A percentile compares a stretch with the other conserved stretches of the same genome.
phyloP scores from a whole-genome alignment of 108 stramenopile species.

The Stephanodiscus minutulus region DNA sequence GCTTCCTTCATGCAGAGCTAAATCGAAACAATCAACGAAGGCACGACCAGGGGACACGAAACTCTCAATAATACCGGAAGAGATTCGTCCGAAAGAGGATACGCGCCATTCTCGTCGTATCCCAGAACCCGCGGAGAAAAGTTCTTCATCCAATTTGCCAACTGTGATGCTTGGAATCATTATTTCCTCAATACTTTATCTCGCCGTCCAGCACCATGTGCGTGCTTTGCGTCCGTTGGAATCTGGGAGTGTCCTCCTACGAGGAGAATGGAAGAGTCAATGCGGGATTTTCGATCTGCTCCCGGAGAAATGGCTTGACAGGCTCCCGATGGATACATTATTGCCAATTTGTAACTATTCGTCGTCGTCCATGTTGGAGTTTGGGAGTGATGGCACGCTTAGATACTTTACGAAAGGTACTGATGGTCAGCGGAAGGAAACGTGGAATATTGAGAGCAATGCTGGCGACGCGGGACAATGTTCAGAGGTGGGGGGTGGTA shows the following conservation, averaged over 20 bases:
- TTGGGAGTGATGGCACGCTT: conserved; percentile 34
- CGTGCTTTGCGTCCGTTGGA: conserved; percentile 21
- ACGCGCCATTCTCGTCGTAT: not conserved
- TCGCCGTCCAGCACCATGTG: conserved; percentile 19
- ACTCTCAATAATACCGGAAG: conserved; percentile 17
- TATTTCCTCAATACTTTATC: conserved; percentile 14
- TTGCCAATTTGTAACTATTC: conserved; percentile 8
- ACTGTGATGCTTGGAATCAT: conserved; percentile 7
- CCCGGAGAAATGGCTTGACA: conserved; percentile 15
- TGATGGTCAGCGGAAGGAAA: conserved; percentile 11
- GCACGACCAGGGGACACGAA: conserved; percentile 4
- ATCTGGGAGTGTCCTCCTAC: conserved; percentile 21
- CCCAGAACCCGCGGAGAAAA: conserved; percentile 11
- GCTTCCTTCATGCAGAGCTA: conserved; percentile 24
- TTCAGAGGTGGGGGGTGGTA: conserved; percentile 2
- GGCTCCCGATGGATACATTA: conserved; percentile 6
- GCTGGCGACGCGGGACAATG: conserved; percentile 5
- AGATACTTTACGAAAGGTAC: conserved; percentile 24
- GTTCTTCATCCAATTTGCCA: conserved; percentile 6
- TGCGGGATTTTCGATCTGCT: conserved; percentile 39
- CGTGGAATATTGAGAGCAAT: conserved; percentile 9
- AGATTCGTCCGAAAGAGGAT: not conserved
- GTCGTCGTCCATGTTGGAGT: conserved; percentile 33
- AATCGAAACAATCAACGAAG: conserved; percentile 13
- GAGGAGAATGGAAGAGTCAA: conserved; percentile 40